Evolutionary conservation across 192 early-diverging fungal species (phyloP).

Genomic region (Entomortierella parvispora): DNA sequence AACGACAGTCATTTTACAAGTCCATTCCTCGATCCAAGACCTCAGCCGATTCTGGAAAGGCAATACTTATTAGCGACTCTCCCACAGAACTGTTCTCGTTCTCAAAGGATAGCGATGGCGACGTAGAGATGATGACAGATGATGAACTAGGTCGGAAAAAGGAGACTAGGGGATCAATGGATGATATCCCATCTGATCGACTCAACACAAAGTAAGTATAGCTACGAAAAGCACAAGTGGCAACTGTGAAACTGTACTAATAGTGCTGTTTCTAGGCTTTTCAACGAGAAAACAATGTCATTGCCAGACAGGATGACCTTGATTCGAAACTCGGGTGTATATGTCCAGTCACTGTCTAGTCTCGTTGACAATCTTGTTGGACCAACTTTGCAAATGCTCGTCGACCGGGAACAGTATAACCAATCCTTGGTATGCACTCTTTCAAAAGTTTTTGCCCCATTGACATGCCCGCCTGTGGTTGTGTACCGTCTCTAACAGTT

Average conservation of each 20-base stretch:
- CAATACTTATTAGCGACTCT: background rate
- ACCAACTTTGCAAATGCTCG: constrained; percentile 48
- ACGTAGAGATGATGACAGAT: constrained; percentile 29
- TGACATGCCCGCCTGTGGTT: no score
- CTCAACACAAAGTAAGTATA: constrained; percentile 33
- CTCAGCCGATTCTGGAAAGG: background rate
- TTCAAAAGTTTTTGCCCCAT: background rate
- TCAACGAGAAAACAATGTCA: constrained; percentile 14
- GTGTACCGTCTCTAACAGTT: no score
- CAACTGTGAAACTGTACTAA: no score
- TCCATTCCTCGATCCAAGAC: constrained; percentile 41
- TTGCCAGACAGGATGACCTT: constrained; percentile 52
- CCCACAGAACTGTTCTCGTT: constrained; percentile 21
- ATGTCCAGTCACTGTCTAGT: constrained; percentile 54
- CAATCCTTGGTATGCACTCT: constrained; percentile 28
- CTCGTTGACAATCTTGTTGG: constrained; percentile 57
- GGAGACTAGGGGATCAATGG: constrained; percentile 13
- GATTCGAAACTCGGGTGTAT: constrained; percentile 56
- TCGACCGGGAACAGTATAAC: constrained; percentile 49
- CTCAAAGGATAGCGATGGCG: constrained; percentile 35
- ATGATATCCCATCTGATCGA: constrained; percentile 38
- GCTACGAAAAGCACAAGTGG: background rate
- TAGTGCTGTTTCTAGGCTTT: no score
- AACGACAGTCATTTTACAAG: constrained; percentile 53
- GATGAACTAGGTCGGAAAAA: background rate